Evolutionary conservation across 2,329 filamentous ascomycete genomes (phyloP), one percentile per base, ranked within the genome.

Genomic region (Metarhizium robertsii): DNA sequence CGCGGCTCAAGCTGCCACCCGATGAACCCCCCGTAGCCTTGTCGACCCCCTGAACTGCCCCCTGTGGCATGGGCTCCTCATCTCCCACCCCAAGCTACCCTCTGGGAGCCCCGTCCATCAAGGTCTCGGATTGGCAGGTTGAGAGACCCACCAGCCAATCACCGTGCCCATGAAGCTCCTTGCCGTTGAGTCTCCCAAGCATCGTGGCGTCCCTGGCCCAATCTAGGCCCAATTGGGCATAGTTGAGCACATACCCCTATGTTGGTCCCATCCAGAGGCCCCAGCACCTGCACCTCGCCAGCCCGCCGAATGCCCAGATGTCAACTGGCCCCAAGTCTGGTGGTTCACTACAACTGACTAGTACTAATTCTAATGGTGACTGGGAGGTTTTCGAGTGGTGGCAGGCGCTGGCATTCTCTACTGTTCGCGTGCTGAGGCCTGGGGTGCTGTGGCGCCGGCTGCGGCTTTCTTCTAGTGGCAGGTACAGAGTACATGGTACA

Each of bases 231-330:
- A 8, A 58, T 60, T 20, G 2, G 59, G 65, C 20, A 49, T 70
- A 67, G 66, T 54, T 52, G 47, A 42, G 52, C 54, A 62, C 57
- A 66, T 67, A 67, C 68, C 66, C 68, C 66, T 70, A 69, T 69
- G 62, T 58, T 63, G 61, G 61, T 55, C 57, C 58, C 58, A 60
- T 63, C 58, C 60, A 61, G 59, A 61, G 54, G 57, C 56, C 62
- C 32, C 53, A 55, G 62, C 61, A 59, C 60, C 61, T 57, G 61
- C 59, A 60, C 58, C 18, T 29, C 42, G 14, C 38, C 38, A 14
- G 11, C 14, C 38, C 38, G 32, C 32, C 32, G 32, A 40, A 40
- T 40, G 38, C 13, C 13, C 10, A 40, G 38, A 40, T 40, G 10
- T 16, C 8, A 14, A 13, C 11, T 11, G 8, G 38, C 13, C 14